phyloP scores from a whole-genome alignment of 108 stramenopile genomes.

The Cyclotella sp. region DNA sequence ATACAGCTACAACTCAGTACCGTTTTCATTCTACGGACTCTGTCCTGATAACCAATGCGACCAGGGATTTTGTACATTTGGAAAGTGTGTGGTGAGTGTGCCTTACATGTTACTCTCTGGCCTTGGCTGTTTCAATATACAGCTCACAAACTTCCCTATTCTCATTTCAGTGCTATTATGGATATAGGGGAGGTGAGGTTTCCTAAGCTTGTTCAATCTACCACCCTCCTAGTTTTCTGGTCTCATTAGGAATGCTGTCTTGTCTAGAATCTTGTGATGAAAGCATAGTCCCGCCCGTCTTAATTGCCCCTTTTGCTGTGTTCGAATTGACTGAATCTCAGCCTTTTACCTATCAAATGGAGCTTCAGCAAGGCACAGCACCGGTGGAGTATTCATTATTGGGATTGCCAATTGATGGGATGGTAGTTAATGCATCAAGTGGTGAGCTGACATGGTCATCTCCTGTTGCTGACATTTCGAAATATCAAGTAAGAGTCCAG shows the following conservation, averaged over 20 bases:
- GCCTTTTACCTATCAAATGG: slow-evolving; percentile 30
- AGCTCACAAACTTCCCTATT: too few relatives aligned
- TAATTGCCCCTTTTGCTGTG: background rate
- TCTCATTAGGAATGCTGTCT: too few relatives aligned
- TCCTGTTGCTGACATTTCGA: slow-evolving; percentile 4
- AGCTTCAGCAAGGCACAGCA: slow-evolving; percentile 22
- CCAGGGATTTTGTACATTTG: slow-evolving; percentile 37
- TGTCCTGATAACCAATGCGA: slow-evolving; percentile 35
- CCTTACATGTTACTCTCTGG: too few relatives aligned
- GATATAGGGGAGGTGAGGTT: slow-evolving; percentile 4
- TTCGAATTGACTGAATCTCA: slow-evolving; percentile 20
- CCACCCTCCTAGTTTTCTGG: too few relatives aligned
- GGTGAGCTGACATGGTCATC: slow-evolving; percentile 21
- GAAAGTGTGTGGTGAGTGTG: too few relatives aligned
- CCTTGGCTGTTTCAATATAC: too few relatives aligned
- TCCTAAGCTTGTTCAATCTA: too few relatives aligned
- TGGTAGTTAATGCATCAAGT: slow-evolving; percentile 17
- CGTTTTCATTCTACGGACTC: slow-evolving; percentile 30
- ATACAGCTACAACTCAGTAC: slow-evolving; percentile 32
- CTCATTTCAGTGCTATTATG: slow-evolving; percentile 20
- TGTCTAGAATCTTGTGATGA: too few relatives aligned
- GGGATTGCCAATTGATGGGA: slow-evolving; percentile 14
- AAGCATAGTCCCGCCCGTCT: slow-evolving; percentile 23
- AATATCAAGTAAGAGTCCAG: slow-evolving; percentile 6
- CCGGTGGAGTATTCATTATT: slow-evolving; percentile 32